Base-by-base conservation (phyloP, 2,329 filamentous ascomycete species). In the Fusarium xylarioides region DNA sequence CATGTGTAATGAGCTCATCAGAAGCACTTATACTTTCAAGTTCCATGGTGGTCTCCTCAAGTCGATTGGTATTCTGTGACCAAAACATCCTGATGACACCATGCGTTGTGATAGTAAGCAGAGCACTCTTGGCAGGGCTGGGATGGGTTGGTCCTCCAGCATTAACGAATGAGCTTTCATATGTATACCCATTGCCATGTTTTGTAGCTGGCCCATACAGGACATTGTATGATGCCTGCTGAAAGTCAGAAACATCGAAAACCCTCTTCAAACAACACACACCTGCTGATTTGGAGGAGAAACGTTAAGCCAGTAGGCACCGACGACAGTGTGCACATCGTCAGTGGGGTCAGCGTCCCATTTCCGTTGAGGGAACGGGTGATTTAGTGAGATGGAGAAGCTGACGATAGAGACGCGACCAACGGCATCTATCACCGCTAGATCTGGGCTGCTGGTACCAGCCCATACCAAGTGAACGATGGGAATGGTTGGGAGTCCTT, bases 391-490 rank as follows among this genome's bases (percentile, higher is more conserved):
- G 69, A 91, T 89, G 21, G 89, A 88, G 74, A 95, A 91, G 52
- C 88, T 90, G 74, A 95, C 88, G 59, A 98, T 90, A 66, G 91
- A 88, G 28, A 97, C 88, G 64, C 93, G 89, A 11, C 95, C 96
- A 30, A 90, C 89, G 34, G 91, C 88, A 81, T 98, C 95, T 66
- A 96, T 87, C 23, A 96, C 89, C 5, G 95, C 95, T 61, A 99
- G 86, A 75, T 98, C 96, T 5, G 91, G 91, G 40, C 90, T 92
- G 10, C 88, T 87, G 19, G 91, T 90, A 1, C 86, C 83, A 55
- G 93, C 93, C 94, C 95, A 98, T 58, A 90, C 91, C 15, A 99
- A 83, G 81, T 98, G 95, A 23, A 93, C 90, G 44, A 97, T 86
- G 8, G 89, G 90, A 35, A 90, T 90, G 4, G 90, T 88, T 34